Conservation (phyloP, 2,329 filamentous ascomycete genomes). For the Diplodia intermedia region DNA sequence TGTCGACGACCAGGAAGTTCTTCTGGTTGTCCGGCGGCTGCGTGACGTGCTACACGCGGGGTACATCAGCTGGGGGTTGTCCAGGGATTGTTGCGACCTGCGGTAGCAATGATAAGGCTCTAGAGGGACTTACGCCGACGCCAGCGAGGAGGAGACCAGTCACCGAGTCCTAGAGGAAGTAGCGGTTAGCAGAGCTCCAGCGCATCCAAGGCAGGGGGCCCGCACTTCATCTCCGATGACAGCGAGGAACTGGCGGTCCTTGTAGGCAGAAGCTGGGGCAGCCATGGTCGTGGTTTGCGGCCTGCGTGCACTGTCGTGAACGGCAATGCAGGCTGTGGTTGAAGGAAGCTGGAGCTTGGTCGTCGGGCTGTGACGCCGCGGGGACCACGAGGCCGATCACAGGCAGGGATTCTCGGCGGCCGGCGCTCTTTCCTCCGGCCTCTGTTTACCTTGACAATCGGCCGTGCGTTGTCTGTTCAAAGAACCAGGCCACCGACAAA, state of each 20-base stretch:
- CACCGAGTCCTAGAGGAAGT: conserved; percentile 77
- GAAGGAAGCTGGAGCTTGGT: conserved; percentile 27
- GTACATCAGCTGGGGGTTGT: neutral
- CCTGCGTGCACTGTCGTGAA: conserved; percentile 13
- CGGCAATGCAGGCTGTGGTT: conserved; percentile 24
- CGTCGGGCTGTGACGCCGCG: conserved; percentile 30
- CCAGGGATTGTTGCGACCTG: neutral
- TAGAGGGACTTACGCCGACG: conserved; percentile 73
- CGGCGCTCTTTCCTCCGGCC: conserved; percentile 10
- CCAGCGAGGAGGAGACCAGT: conserved; percentile 94
- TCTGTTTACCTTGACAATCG: conserved; percentile 15
- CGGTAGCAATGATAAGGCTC: neutral
- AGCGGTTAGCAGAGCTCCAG: conserved; percentile 19
- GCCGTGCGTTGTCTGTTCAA: neutral
- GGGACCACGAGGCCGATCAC: conserved; percentile 10
- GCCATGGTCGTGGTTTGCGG: conserved; percentile 57
- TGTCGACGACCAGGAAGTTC: conserved; percentile 97
- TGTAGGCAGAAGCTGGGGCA: conserved; percentile 65
- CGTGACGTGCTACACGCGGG: conserved; percentile 76
- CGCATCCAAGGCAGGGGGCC: conserved; percentile 42
- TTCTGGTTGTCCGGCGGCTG: conserved; percentile 87
- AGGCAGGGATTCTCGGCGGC: neutral
- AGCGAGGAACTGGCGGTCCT: conserved; percentile 92
- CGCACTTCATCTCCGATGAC: conserved; percentile 95
- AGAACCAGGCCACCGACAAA: neutral